Evolutionary conservation across 768 basidiomycete genomes (phyloP).

Genomic region (Calocera viscosa): DNA sequence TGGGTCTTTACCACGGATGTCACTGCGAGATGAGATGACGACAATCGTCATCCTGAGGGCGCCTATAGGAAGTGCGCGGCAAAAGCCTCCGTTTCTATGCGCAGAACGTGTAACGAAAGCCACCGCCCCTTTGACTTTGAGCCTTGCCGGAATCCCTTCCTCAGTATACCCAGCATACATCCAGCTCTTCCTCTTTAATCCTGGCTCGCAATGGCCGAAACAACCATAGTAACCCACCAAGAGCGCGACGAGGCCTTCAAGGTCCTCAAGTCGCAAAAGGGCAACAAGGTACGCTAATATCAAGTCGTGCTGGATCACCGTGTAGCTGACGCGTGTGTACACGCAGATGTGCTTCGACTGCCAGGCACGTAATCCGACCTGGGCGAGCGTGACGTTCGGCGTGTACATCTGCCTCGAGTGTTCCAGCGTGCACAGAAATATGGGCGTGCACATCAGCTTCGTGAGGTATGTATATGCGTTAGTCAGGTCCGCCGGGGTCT

Average conservation of each 20-base stretch:
- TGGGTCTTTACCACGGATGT: no score
- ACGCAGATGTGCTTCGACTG: conserved; percentile 84
- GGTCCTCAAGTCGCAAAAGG: conserved; percentile 69
- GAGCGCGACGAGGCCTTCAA: conserved; percentile 82
- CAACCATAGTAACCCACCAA: conserved; percentile 41
- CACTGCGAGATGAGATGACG: neutral
- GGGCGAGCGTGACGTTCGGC: conserved; percentile 93
- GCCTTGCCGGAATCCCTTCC: neutral
- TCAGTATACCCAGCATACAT: neutral
- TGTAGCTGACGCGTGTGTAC: conserved; percentile 7
- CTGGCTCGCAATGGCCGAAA: conserved; percentile 32
- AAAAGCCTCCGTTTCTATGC: neutral
- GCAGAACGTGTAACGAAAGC: conserved; percentile 1
- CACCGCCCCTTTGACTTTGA: conserved; percentile 1
- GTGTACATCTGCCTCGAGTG: conserved; percentile 97
- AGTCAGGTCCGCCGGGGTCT: neutral
- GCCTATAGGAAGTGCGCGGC: neutral
- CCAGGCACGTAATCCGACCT: conserved; percentile 88
- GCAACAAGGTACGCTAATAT: conserved; percentile 53
- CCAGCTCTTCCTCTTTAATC: neutral
- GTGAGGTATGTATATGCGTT: conserved; percentile 56
- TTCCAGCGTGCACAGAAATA: conserved; percentile 85
- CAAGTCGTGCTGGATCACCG: conserved; percentile 8
- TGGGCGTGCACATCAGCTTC: conserved; percentile 97
- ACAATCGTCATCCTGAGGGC: neutral